Percentiles rank a stretch among this genome's conserved stretches.
Evolutionary conservation across 805 yeast species (phyloP).

Genomic region (Cephaloascus albidus): DNA sequence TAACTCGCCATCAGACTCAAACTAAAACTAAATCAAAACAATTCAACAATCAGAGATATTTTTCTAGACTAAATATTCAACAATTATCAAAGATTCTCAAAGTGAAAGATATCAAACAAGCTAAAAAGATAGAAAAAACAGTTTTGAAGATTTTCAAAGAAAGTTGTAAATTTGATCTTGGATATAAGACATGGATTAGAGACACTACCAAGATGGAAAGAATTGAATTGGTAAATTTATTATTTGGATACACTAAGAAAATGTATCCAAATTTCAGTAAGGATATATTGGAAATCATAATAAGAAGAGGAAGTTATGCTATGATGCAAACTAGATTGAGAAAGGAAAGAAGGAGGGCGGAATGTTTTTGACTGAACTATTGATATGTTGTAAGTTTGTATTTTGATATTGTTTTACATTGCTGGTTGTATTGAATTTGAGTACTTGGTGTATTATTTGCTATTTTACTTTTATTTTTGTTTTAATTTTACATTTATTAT

Average conservation of each 20-base stretch:
- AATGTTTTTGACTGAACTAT: too few relatives aligned
- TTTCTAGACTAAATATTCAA: constrained; percentile 48
- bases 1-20: too few relatives aligned
- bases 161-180: constrained; percentile 62
- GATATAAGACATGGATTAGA: constrained; percentile 77
- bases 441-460: too few relatives aligned
- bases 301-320: constrained; percentile 74
- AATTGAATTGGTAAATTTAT: constrained; percentile 31
- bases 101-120: constrained; percentile 42
- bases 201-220: constrained; percentile 57
- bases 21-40: constrained; percentile 11
- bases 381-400: too few relatives aligned
- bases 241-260: constrained; percentile 35
- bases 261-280: constrained; percentile 42
- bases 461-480: too few relatives aligned
- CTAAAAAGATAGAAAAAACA: constrained; percentile 43
- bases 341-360: constrained; percentile 44
- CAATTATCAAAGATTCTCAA: constrained; percentile 45
- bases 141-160: constrained; percentile 43
- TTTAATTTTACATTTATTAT: too few relatives aligned
- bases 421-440: too few relatives aligned
- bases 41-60: constrained; percentile 15
- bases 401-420: too few relatives aligned
- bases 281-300: constrained; percentile 56
- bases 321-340: constrained; percentile 73